Evolutionary conservation across 306 rosid genomes (phyloP).

Genomic region (Quercus cerris): DNA sequence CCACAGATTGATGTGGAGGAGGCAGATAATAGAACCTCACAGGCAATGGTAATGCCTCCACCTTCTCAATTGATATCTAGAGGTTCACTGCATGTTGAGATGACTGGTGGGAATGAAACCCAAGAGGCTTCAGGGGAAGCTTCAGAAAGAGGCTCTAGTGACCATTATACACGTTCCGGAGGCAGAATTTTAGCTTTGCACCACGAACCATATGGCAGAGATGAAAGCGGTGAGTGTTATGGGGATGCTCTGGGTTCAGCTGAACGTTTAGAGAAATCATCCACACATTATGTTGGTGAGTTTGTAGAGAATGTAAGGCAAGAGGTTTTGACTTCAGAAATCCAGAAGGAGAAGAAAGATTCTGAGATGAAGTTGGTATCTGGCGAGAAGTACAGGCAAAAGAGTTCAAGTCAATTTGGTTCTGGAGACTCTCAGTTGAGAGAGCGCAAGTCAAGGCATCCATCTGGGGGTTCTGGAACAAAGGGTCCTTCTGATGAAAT

Average conservation of each 20-base stretch:
- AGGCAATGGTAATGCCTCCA: conserved; percentile 46
- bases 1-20: conserved; percentile 33
- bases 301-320: conserved; percentile 51
- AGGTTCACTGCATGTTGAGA: conserved; percentile 30
- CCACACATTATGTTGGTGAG: conserved; percentile 61
- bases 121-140: conserved; percentile 37
- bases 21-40: conserved; percentile 39
- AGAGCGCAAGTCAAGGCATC: conserved; percentile 35
- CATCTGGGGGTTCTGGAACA: conserved; percentile 58
- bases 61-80: conserved; percentile 48
- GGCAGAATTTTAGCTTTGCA: conserved; percentile 33
- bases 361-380: conserved; percentile 27
- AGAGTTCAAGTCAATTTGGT: conserved; percentile 24
- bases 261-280: conserved; percentile 53
- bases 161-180: conserved; percentile 30
- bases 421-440: conserved; percentile 39
- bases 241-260: conserved; percentile 67
- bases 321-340: conserved; percentile 53
- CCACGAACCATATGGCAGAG: conserved; percentile 30
- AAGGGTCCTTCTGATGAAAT: conserved; percentile 81
- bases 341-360: conserved; percentile 31
- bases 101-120: conserved; percentile 26
- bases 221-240: conserved; percentile 31
- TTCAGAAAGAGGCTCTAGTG: conserved; percentile 53
- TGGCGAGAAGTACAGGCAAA: conserved; percentile 34